phyloP scores from a whole-genome alignment of 768 basidiomycete species.

The Hemileccinum impolitum region DNA sequence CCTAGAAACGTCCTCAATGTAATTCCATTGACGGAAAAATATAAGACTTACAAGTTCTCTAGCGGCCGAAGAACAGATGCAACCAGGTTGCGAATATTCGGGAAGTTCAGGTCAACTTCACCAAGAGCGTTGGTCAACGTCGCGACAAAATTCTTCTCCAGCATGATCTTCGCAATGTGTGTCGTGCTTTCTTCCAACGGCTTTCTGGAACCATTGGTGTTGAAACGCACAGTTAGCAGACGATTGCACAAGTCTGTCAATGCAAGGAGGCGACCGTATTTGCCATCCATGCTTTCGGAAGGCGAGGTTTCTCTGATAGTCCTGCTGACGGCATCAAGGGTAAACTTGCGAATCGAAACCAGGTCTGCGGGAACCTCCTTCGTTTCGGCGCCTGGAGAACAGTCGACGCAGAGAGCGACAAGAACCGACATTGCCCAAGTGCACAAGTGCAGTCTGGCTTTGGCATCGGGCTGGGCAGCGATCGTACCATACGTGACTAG shows the following conservation, averaged over 20 bases:
- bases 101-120: constrained; percentile 95
- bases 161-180: constrained; percentile 95
- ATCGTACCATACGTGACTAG: constrained; percentile 77
- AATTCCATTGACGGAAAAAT: background rate
- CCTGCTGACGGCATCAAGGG: constrained; percentile 84
- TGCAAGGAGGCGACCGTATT: constrained; percentile 87
- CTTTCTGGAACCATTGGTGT: constrained; percentile 44
- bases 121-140: constrained; percentile 83
- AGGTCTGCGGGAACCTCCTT: constrained; percentile 81
- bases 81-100: constrained; percentile 83
- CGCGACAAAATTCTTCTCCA: constrained; percentile 95
- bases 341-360: constrained; percentile 86
- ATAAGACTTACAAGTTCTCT: constrained; percentile 71
- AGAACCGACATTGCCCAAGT: constrained; percentile 89
- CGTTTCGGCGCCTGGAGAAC: constrained; percentile 54
- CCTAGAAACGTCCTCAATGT: constrained; percentile 39
- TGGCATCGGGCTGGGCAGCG: constrained; percentile 54
- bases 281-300: constrained; percentile 60
- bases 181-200: constrained; percentile 73
- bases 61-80: constrained; percentile 84
- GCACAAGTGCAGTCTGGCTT: constrained; percentile 59
- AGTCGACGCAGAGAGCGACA: constrained; percentile 92
- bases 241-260: constrained; percentile 86
- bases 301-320: constrained; percentile 76
- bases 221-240: constrained; percentile 77